Conservation (phyloP, 225 moss, liverwort and hornwort species). For the Pseudisothecium myosuroides region DNA sequence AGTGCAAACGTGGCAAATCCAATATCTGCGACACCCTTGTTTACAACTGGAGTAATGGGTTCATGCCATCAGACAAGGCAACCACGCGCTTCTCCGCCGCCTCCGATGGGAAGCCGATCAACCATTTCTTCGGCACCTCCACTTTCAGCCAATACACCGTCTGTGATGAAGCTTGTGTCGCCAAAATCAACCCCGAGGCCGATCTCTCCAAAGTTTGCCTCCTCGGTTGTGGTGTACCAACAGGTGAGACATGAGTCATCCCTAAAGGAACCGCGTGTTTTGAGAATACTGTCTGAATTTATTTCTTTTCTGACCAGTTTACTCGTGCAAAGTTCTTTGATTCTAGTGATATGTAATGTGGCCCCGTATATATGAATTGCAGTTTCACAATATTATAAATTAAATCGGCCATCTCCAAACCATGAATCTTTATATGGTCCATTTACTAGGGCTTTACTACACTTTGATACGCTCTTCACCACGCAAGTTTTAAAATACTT, state of each 20-base stretch:
- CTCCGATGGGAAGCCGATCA: conserved; percentile 12
- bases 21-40: conserved; percentile 26
- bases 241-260: conserved; percentile 5
- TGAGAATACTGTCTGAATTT: not conserved
- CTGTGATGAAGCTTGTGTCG: conserved; percentile 32
- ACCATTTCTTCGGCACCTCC: conserved; percentile 26
- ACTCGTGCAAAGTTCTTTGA: not conserved
- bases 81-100: not conserved
- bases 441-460: not conserved
- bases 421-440: not conserved
- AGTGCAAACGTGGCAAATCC: conserved; percentile 19
- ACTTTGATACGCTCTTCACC: not conserved
- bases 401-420: not conserved
- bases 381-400: not conserved
- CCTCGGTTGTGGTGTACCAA: conserved; percentile 47
- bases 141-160: conserved; percentile 55
- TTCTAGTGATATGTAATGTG: not conserved
- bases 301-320: not conserved
- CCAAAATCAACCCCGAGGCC: conserved; percentile 19
- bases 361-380: not conserved
- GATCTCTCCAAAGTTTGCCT: conserved; percentile 43
- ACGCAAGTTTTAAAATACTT: not conserved
- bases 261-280: not conserved
- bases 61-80: conserved; percentile 9
- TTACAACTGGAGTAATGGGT: conserved; percentile 11